Evolutionary conservation across 768 basidiomycete species (phyloP).

Genomic region (Coprinopsis cinerea): DNA sequence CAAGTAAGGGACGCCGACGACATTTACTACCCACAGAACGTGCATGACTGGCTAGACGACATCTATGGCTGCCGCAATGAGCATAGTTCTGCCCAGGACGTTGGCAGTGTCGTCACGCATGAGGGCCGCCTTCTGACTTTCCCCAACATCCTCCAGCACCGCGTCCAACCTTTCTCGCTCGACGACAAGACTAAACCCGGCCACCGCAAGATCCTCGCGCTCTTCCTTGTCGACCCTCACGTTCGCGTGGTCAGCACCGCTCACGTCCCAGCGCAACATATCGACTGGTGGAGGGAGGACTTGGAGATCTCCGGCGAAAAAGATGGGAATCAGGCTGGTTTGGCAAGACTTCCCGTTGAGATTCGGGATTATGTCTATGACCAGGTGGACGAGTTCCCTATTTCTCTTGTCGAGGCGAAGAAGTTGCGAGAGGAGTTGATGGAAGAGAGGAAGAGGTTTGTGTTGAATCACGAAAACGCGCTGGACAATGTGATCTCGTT

Average conservation of each 20-base stretch:
- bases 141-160: constrained; percentile 34
- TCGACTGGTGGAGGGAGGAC: constrained; percentile 22
- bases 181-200: constrained; percentile 29
- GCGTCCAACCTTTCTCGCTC: constrained; percentile 28
- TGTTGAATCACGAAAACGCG: not conserved
- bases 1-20: not conserved
- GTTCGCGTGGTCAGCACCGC: constrained; percentile 20
- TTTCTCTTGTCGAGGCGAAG: constrained; percentile 24
- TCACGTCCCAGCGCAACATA: constrained; percentile 22
- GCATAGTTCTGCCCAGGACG: constrained; percentile 13
- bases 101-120: constrained; percentile 24
- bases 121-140: constrained; percentile 27
- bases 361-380: constrained; percentile 18
- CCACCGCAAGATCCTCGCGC: constrained; percentile 32
- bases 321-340: not conserved
- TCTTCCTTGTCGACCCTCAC: constrained; percentile 33
- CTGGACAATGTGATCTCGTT: not conserved
- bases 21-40: constrained; percentile 15
- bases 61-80: constrained; percentile 17
- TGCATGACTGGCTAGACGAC: constrained; percentile 18
- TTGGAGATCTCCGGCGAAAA: constrained; percentile 6
- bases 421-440: constrained; percentile 24
- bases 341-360: constrained; percentile 21
- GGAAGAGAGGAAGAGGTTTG: constrained; percentile 25
- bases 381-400: constrained; percentile 21